Percentiles rank a stretch among this genome's conserved stretches.
These are phyloP conservation scores for Hemileia vastatrix DNA, from an alignment of 1,284 basidiomycete genomes.

Conservation along the genomic window DNA sequence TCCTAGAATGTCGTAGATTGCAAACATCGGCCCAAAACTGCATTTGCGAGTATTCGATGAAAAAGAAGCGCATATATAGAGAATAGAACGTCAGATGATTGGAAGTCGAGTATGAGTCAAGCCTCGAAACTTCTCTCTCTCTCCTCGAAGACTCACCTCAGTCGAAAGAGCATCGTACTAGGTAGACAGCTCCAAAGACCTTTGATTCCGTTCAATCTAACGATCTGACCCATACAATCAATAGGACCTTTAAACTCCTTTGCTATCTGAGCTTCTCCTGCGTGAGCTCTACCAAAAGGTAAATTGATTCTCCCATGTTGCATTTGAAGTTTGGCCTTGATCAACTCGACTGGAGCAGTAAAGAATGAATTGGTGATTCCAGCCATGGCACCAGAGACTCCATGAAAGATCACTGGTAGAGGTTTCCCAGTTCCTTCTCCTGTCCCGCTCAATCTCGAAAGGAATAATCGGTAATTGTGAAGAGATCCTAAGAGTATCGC, in stretches of 20 bases:
- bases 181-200: constrained; percentile 61
- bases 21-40: too few species aligned
- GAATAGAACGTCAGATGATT: too few species aligned
- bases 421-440: constrained; percentile 26
- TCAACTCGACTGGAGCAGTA: constrained; percentile 36
- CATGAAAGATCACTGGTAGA: constrained; percentile 31
- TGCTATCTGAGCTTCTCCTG: too few species aligned
- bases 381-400: constrained; percentile 34
- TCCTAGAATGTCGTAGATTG: too few species aligned
- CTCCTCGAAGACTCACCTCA: too few species aligned
- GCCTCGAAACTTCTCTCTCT: too few species aligned
- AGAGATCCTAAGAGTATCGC: constrained; percentile 63
- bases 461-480: constrained; percentile 36
- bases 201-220: constrained; percentile 52
- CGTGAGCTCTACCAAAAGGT: constrained; percentile 6
- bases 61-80: too few species aligned
- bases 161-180: constrained; percentile 55
- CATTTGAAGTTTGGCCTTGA: constrained; percentile 42
- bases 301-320: constrained; percentile 34
- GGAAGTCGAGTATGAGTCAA: too few species aligned
- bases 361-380: constrained; percentile 38
- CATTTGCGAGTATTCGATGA: too few species aligned
- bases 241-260: constrained; percentile 58
- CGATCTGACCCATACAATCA: constrained; percentile 54
- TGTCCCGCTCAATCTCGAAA: constrained; percentile 16